Evolutionary conservation across 306 rosid genomes (phyloP).

Genomic region (Inga laurina): DNA sequence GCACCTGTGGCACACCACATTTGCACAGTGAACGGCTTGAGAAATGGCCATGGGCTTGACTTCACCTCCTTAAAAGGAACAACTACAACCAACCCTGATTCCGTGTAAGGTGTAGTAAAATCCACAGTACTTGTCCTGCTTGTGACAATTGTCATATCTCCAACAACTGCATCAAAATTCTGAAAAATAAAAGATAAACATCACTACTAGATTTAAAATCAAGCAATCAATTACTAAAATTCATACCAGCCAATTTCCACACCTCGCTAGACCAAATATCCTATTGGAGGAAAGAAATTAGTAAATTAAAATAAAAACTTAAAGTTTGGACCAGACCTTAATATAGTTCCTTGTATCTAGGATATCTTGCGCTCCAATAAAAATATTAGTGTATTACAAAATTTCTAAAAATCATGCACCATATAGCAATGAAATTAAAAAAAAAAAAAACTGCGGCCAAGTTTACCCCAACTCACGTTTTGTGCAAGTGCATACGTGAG

Average conservation of each 20-base stretch:
- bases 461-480: not conserved
- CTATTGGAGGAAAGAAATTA: not conserved
- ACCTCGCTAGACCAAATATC: constrained; percentile 13
- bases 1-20: constrained; percentile 82
- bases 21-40: constrained; percentile 61
- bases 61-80: constrained; percentile 61
- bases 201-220: constrained; percentile 23
- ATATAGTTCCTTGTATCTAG: not conserved
- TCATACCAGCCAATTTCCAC: not conserved
- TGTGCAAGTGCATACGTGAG: constrained; percentile 59
- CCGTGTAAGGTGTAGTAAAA: constrained; percentile 82
- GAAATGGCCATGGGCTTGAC: constrained; percentile 86
- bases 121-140: constrained; percentile 80
- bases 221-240: not conserved
- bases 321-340: not conserved
- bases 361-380: too few species aligned
- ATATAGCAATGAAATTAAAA: not conserved
- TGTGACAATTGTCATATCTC: constrained; percentile 80
- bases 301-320: not conserved
- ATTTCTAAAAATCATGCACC: not conserved
- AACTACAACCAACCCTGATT: constrained; percentile 79
- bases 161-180: constrained; percentile 83
- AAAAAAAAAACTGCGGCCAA: not conserved
- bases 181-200: constrained; percentile 41
- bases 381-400: not conserved